Evolutionary conservation across 78 protist genomes (phyloP).

Genomic region (Diacronema lutheri): DNA sequence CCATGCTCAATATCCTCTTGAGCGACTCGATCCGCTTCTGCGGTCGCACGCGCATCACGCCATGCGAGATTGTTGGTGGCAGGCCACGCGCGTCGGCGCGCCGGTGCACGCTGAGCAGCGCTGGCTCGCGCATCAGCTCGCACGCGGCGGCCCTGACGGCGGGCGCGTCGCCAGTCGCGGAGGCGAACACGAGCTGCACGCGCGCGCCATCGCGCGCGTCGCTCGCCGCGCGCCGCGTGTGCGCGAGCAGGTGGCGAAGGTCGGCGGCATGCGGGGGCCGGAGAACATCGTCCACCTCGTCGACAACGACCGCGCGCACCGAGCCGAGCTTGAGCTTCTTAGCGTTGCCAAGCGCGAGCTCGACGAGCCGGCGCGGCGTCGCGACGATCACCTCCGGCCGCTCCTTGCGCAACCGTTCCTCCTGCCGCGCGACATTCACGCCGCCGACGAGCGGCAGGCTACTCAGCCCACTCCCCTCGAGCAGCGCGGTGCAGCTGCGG

Average conservation of each 20-base stretch:
- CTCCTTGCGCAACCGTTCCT: background rate
- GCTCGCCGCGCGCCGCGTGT: background rate
- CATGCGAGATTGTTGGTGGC: background rate
- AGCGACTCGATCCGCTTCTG: background rate
- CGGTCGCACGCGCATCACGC: background rate
- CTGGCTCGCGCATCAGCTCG: background rate
- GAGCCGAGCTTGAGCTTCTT: background rate
- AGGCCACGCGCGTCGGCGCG: background rate
- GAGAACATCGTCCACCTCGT: slow-evolving; percentile 20
- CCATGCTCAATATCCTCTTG: background rate
- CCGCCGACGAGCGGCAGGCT: background rate
- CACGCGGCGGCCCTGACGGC: background rate
- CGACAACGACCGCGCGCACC: background rate
- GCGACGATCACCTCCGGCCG: slow-evolving; percentile 1
- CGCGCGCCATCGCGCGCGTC: background rate
- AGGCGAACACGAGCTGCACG: slow-evolving; percentile 4
- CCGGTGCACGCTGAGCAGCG: background rate
- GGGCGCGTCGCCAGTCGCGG: slow-evolving; percentile 12
- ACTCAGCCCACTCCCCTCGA: background rate
- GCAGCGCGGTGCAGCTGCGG: background rate
- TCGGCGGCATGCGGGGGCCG: background rate
- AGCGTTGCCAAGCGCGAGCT: background rate
- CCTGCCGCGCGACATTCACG: background rate
- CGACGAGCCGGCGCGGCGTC: background rate
- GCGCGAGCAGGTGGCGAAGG: background rate